Base-by-base conservation (phyloP, 2,329 filamentous ascomycete species). In the Cladobotryum protrusum region DNA sequence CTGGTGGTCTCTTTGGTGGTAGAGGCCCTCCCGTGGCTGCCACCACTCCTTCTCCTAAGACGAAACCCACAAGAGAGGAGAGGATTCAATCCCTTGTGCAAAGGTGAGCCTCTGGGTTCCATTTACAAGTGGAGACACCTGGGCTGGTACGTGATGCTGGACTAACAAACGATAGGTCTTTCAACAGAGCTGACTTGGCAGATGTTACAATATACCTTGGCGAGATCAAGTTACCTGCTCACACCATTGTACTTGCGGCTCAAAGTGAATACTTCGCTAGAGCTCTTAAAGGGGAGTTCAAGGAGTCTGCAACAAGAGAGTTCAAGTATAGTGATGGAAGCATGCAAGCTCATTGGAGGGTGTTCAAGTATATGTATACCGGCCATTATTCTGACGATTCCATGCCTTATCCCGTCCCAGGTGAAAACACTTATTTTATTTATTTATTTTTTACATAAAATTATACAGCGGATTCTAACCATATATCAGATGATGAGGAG, bases 321-420 rank as follows among this genome's bases (percentile, higher is more conserved):
- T 50, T 53, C 7, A 13, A 42, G 9, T 53, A 33, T 19, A 34
- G 12, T 3, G 36, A 49, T 2, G 51, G 45, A 13, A 50, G 47
- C 40, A 47, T 53, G 48, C 50, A 53, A 14, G 53, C 50, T 3
- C 36, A 55, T 39, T 55, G 50, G 50, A 47, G 51, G 13, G 20
- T 41, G 8, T 47, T 55, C 17, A 14, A 46, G 37, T 55, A 51
- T 42, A 51, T 53, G 4, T 55, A 55, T n/a, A 53, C 52, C 1
- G 52, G 52, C 13, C 12, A 37, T 8, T 51, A 53, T 41, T 36
- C 24, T 0, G 41, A 50, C 8, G 18, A 43, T 20, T 33, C 36
- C 36, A 34, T 9, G 29, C 14, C 29, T 20, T 2, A 12, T 20
- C 2, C 39, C 12, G 29, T 37, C 36, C 33, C 5, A 24, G 29